These are phyloP conservation scores for Stylosanthes scabra DNA, from an alignment of 331 rosid genomes.

Conservation along the genomic window DNA sequence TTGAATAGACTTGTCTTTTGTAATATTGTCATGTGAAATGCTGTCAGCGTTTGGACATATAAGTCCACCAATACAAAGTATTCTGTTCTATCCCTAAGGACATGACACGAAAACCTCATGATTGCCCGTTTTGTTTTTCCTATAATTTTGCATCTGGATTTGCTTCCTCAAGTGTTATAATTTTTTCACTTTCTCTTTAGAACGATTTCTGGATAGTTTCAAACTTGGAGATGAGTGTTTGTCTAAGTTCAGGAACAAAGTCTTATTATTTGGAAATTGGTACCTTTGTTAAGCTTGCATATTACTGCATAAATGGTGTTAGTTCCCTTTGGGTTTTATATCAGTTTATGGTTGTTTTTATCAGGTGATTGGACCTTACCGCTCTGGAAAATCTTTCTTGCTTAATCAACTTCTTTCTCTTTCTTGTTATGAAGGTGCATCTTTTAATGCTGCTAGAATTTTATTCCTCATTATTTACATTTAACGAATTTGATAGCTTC, in stretches of 20 bases:
- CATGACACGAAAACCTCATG: background rate
- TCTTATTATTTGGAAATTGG: constrained; percentile 12
- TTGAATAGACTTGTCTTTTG: too few species aligned
- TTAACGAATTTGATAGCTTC: constrained; percentile 35
- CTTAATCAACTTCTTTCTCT: constrained; percentile 98
- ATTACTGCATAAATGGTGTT: constrained; percentile 15
- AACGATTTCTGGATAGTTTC: constrained; percentile 9
- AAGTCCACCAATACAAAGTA: too few species aligned
- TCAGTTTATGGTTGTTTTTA: constrained; percentile 41
- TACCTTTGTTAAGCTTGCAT: constrained; percentile 14
- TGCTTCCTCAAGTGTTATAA: constrained; percentile 22
- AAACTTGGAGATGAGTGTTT: constrained; percentile 5
- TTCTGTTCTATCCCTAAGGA: background rate
- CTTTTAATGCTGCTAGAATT: constrained; percentile 31
- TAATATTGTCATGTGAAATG: too few species aligned
- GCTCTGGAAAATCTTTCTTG: constrained; percentile 97
- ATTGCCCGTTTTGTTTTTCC: background rate
- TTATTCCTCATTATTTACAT: constrained; percentile 2
- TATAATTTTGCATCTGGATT: background rate
- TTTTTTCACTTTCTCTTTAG: background rate
- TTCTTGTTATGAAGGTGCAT: constrained; percentile 91
- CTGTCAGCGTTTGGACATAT: too few species aligned
- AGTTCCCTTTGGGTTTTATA: constrained; percentile 12
- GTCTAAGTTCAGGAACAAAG: background rate
- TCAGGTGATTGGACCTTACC: constrained; percentile 98